These are phyloP conservation scores for Protomyces arabidopsidicola DNA, from an alignment of 1,139 yeast genomes.

Conservation along the genomic window DNA sequence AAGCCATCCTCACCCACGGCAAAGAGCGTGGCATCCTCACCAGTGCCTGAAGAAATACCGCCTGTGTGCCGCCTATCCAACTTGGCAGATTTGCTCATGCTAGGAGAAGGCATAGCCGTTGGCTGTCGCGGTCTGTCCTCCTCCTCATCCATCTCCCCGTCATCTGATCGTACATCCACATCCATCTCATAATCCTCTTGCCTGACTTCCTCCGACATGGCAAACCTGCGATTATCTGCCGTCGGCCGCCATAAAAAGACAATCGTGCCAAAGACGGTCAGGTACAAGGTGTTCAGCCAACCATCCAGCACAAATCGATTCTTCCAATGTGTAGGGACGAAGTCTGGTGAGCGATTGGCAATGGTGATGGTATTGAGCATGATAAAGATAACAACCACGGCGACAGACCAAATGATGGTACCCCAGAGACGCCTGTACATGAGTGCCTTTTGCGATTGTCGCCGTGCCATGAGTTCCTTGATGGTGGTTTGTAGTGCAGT, in stretches of 20 bases:
- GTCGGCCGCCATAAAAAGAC: slow-evolving; percentile 98
- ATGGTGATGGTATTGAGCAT: slow-evolving; percentile 65
- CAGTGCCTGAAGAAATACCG: neutral
- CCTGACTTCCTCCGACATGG: slow-evolving; percentile 81
- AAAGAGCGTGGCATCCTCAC: neutral
- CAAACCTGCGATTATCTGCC: slow-evolving; percentile 87
- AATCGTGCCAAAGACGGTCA: slow-evolving; percentile 72
- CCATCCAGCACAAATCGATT: slow-evolving; percentile 82
- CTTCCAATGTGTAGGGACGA: slow-evolving; percentile 88
- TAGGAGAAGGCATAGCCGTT: too few relatives aligned
- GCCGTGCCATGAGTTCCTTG: slow-evolving; percentile 64
- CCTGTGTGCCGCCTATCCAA: too few relatives aligned
- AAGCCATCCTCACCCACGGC: neutral
- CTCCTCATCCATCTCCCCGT: neutral
- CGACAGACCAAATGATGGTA: slow-evolving; percentile 62
- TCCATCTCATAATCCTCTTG: slow-evolving; percentile 51
- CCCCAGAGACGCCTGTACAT: slow-evolving; percentile 78
- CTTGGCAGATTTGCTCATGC: too few relatives aligned
- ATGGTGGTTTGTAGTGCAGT: slow-evolving; percentile 71
- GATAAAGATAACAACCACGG: slow-evolving; percentile 59
- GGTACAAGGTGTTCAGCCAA: slow-evolving; percentile 91
- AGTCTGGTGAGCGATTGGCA: slow-evolving; percentile 69
- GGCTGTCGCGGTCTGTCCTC: neutral
- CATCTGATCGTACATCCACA: slow-evolving; percentile 9
- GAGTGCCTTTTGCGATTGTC: slow-evolving; percentile 83